phyloP scores from a whole-genome alignment of 345 rosid genomes.

The Gossypium mustelinum region DNA sequence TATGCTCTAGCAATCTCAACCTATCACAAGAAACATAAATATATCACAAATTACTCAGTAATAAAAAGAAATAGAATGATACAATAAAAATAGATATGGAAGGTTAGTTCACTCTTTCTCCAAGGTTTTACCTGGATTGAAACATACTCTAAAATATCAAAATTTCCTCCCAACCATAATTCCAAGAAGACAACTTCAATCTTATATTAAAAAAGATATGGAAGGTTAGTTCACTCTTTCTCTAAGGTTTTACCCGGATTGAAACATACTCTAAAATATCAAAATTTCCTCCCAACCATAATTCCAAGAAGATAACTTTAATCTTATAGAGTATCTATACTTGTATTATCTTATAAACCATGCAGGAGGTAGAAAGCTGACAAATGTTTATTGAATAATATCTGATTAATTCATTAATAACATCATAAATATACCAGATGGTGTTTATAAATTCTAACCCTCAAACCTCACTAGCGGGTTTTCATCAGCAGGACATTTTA shows the following conservation, averaged over 20 bases:
- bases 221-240: not conserved
- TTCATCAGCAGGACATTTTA: not conserved
- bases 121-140: not conserved
- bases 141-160: not conserved
- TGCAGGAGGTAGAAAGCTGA: not conserved
- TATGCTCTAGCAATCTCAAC: slow-evolving; percentile 80
- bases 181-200: not conserved
- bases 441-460: not conserved
- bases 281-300: not conserved
- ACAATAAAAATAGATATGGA: not conserved
- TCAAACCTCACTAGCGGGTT: not conserved
- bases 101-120: not conserved
- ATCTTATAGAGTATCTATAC: not conserved
- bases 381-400: not conserved
- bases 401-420: not conserved
- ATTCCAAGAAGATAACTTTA: not conserved
- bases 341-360: not conserved
- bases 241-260: not conserved
- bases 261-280: not conserved
- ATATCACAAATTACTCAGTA: not conserved
- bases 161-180: not conserved
- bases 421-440: not conserved
- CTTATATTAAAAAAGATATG: too few relatives aligned
- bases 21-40: slow-evolving; percentile 30
- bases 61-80: not conserved